Base-by-base conservation (phyloP, 2,329 filamentous ascomycete genomes). In the Aspergillus brasiliensis region DNA sequence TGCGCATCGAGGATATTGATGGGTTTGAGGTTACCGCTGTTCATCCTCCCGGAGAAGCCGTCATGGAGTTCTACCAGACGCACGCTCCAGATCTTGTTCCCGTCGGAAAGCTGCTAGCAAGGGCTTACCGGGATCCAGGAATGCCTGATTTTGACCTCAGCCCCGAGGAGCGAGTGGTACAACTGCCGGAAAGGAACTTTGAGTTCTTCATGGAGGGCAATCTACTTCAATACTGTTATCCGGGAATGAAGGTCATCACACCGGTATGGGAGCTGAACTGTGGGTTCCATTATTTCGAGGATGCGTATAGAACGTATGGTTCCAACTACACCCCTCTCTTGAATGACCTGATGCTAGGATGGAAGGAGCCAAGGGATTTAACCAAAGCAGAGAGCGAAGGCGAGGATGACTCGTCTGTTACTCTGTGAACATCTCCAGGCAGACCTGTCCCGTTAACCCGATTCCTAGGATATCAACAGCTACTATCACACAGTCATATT, bases 131-230 rank as follows among this genome's bases (percentile, higher is more conserved):
- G 15, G 72, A 82, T 48, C 81, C 80, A 0, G 73, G 75, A 15
- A 69, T 71, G n/a, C 69, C 75, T 2, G 64, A 68, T 3, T 71
- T 76, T 61, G 77, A 80, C 54, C 64, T 80, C 51, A 75, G 67
- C 25, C 65, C 69, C 2, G 71, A 72, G n/a, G 73, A 77, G 31
- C 65, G 61, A n/a, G n/a, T 61, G 11, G 61, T 69, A 19, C 58
- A 56, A n/a, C 56, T 34, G 5, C 68, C 62, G 1, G n/a, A 46
- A 38, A 68, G 71, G 27, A 69, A 78, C 56, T 80, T 80, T 51
- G 77, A 81, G 11, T 88, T 96, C 64, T 86, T 90, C 69, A 70
- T 97, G 3, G 92, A 97, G 61, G 83, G 86, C 25, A 73, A 82
- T 4, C 72, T 86, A 2, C 75, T 90, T 17, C 61, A 79, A 27